Conservation (phyloP, 331 rosid species). For the Rhamnella rubrinervis region DNA sequence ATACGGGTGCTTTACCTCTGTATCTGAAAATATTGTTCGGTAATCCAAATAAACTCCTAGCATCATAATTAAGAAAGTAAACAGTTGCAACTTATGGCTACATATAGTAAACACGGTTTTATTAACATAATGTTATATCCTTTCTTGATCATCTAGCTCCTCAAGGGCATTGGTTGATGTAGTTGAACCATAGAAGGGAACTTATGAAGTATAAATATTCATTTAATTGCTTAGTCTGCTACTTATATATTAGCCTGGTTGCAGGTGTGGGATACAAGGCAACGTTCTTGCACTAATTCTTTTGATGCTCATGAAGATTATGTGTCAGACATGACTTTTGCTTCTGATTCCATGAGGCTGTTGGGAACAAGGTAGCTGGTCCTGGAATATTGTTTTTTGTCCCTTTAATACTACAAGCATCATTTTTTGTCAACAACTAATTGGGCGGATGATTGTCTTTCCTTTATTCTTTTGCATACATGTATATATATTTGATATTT, state of each 20-base stretch:
- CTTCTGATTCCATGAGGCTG: constrained; percentile 69
- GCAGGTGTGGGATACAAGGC: constrained; percentile 92
- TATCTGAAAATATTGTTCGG: too few relatives aligned
- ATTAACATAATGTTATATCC: too few relatives aligned
- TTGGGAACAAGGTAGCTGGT: constrained; percentile 73
- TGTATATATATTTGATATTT: neutral
- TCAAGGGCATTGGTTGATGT: too few relatives aligned
- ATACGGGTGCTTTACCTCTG: too few relatives aligned
- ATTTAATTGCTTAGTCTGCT: neutral
- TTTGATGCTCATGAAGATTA: constrained; percentile 71
- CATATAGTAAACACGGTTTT: too few relatives aligned
- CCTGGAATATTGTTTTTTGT: neutral
- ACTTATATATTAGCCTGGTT: neutral
- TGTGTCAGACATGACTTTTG: constrained; percentile 74
- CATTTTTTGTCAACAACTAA: neutral
- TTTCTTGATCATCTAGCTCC: too few relatives aligned
- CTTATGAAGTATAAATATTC: neutral
- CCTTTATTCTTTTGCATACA: neutral
- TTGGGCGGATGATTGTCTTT: neutral
- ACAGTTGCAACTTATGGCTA: too few relatives aligned
- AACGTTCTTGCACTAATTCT: constrained; percentile 73
- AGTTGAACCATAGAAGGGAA: too few relatives aligned
- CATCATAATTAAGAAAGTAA: too few relatives aligned
- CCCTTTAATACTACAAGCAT: neutral
- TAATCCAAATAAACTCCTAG: too few relatives aligned